phyloP scores from a whole-genome alignment of 1,284 basidiomycete species.

The Tylopilus sp. region DNA sequence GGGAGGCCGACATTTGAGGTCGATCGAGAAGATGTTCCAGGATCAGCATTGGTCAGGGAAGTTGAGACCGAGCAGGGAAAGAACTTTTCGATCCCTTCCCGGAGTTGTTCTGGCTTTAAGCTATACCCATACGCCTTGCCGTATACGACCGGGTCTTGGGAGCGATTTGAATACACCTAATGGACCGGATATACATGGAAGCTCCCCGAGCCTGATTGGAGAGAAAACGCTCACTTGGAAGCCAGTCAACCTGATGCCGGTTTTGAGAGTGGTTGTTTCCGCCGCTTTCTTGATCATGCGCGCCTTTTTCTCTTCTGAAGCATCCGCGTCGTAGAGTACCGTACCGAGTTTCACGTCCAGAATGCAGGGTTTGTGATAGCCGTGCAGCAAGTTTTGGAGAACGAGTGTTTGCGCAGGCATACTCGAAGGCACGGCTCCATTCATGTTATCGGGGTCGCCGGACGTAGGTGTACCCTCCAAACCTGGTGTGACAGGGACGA shows the following conservation, averaged over 20 bases:
- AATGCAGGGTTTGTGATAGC: slow-evolving; percentile 79
- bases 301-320: slow-evolving; percentile 71
- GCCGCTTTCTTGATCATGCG: slow-evolving; percentile 75
- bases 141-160: slow-evolving; percentile 53
- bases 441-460: background rate
- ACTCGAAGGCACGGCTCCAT: background rate
- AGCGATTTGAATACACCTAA: slow-evolving; percentile 71
- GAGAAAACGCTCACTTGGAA: slow-evolving; percentile 64
- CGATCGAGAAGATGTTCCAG: background rate
- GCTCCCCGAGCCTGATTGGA: background rate
- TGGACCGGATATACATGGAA: background rate
- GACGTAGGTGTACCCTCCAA: background rate
- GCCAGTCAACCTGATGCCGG: slow-evolving; percentile 82
- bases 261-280: slow-evolving; percentile 69
- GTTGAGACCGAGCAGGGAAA: slow-evolving; percentile 53
- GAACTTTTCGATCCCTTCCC: slow-evolving; percentile 72
- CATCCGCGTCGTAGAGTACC: slow-evolving; percentile 69
- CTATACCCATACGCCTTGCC: slow-evolving; percentile 82
- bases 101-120: slow-evolving; percentile 64
- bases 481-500: slow-evolving; percentile 2
- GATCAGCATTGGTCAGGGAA: background rate
- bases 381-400: slow-evolving; percentile 76
- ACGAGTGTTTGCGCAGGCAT: slow-evolving; percentile 65
- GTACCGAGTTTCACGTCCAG: slow-evolving; percentile 93
- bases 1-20: slow-evolving; percentile 47